Evolutionary conservation across 169 alveolate genomes (phyloP), one percentile per base, ranked within the genome.

Genomic region (Neospora caninum): DNA sequence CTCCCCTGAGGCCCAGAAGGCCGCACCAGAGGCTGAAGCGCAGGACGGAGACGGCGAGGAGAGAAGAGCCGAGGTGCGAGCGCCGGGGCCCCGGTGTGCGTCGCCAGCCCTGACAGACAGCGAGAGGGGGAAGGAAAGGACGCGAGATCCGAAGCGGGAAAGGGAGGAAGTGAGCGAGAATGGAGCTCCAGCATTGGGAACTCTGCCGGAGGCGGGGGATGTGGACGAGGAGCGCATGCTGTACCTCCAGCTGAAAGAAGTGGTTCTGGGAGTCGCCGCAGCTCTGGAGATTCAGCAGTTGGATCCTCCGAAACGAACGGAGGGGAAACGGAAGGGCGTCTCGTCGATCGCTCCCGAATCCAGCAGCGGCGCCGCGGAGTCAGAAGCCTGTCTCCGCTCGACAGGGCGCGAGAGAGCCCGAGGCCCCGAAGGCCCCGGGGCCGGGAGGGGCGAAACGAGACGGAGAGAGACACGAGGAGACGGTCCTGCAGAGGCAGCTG

Each of bases 261-360:
- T 43, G 25, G 39, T 82, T 38, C 64, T 38, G 69, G 38, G 89
- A 6, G 89, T 82, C 69, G 64, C 89, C 25, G 89, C 89, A 7
- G 89, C 89, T 0, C 64, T 82, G 10, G 89, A 82, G 27, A 82
- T 82, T 41, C 89, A 82, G 89, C 89, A 82, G 38, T 49, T 82
- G n/a, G 38, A 82, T 4, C 89, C 89, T 10, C 58, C 64, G n/a
- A 42, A 41, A 41, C 53, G 64, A 2, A 64, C 0, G 73, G 58
- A 49, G 22, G 22, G 22, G 4, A 49, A 49, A 13, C 4, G 13
- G 58, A 49, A 49, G 58, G 22, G 22, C 58, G 22, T 7, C 58
- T 49, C 58, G 4, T 49, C 58, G 58, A 49, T 4, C 13, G 58
- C 58, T n/a, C n/a, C n/a, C n/a, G n/a, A n/a, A n/a, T n/a, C n/a